Percentiles rank a stretch among this genome's conserved stretches.
These are phyloP conservation scores for Amylostereum chailletii DNA, from an alignment of 1,284 basidiomycete genomes.

Conservation along the genomic window DNA sequence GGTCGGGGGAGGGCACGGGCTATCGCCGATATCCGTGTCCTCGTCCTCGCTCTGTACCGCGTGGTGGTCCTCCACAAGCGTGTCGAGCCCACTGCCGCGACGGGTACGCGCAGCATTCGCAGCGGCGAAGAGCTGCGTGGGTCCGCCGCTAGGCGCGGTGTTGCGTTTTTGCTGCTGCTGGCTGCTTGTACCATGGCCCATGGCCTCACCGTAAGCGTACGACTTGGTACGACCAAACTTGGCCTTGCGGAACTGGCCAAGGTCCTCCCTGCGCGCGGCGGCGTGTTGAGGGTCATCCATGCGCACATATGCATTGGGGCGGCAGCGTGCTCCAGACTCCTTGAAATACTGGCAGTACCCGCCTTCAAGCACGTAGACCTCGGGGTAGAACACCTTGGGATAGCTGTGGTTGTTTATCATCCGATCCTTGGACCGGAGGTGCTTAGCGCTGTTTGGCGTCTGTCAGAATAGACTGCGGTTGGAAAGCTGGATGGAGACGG, in stretches of 20 bases:
- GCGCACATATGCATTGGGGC: constrained; percentile 76
- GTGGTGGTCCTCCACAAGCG: constrained; percentile 59
- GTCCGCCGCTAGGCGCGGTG: constrained; percentile 43
- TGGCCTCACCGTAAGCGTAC: constrained; percentile 76
- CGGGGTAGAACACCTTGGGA: constrained; percentile 92
- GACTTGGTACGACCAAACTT: constrained; percentile 83
- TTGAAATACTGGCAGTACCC: constrained; percentile 89
- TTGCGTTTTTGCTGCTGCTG: constrained; percentile 46
- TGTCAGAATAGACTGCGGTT: background rate
- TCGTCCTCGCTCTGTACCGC: constrained; percentile 54
- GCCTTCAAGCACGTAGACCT: constrained; percentile 94
- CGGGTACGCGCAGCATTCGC: constrained; percentile 54
- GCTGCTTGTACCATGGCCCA: constrained; percentile 19
- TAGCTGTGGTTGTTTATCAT: constrained; percentile 82
- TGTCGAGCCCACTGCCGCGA: constrained; percentile 40
- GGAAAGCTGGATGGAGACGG: constrained; percentile 12
- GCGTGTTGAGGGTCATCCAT: constrained; percentile 93
- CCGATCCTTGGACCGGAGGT: constrained; percentile 86
- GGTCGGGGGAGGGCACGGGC: constrained; percentile 70
- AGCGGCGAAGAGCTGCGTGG: constrained; percentile 53
- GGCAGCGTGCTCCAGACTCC: constrained; percentile 58
- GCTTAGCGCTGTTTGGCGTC: constrained; percentile 64
- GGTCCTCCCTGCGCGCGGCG: constrained; percentile 71
- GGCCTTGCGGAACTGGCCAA: constrained; percentile 87
- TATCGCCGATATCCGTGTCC: constrained; percentile 69